These are phyloP conservation scores for Eragrostis tef DNA, from an alignment of 202 grass and related monocot genomes.

Conservation along the genomic window DNA sequence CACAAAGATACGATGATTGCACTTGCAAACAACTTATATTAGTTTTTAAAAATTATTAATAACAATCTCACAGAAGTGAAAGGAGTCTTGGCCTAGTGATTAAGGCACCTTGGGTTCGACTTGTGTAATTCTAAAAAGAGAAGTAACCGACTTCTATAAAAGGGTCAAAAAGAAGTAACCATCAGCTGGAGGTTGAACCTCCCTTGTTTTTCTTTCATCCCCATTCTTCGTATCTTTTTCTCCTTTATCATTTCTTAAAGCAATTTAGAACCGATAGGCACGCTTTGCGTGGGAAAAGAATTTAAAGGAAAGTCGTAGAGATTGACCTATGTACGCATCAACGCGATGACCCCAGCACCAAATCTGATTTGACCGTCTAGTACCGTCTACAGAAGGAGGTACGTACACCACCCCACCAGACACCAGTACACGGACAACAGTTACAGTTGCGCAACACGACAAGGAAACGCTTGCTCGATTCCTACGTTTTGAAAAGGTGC, in stretches of 20 bases:
- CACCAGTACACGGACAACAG: too few species aligned
- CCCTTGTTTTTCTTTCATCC: slow-evolving; percentile 10
- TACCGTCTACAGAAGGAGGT: background rate
- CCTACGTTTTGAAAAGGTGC: slow-evolving; percentile 21
- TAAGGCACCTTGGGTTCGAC: too few species aligned
- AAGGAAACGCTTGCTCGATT: slow-evolving; percentile 26
- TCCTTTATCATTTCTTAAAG: background rate
- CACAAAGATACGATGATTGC: too few species aligned
- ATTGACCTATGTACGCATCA: slow-evolving; percentile 24
- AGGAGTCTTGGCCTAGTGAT: too few species aligned
- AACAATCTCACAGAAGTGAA: too few species aligned
- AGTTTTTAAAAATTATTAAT: too few species aligned
- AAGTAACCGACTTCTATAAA: too few species aligned
- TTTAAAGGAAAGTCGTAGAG: background rate
- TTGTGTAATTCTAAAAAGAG: too few species aligned
- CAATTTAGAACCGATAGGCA: slow-evolving; percentile 23
- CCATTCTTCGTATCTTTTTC: background rate
- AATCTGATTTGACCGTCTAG: background rate
- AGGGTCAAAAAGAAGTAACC: background rate
- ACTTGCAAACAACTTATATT: too few species aligned
- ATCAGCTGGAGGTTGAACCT: slow-evolving; percentile 5
- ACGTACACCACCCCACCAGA: slow-evolving; percentile 18
- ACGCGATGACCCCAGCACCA: background rate
- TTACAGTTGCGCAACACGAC: slow-evolving; percentile 31
- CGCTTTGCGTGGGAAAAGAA: slow-evolving; percentile 29